Base-by-base conservation (phyloP, 2,329 filamentous ascomycete species). In the Claviceps fusiformis region DNA sequence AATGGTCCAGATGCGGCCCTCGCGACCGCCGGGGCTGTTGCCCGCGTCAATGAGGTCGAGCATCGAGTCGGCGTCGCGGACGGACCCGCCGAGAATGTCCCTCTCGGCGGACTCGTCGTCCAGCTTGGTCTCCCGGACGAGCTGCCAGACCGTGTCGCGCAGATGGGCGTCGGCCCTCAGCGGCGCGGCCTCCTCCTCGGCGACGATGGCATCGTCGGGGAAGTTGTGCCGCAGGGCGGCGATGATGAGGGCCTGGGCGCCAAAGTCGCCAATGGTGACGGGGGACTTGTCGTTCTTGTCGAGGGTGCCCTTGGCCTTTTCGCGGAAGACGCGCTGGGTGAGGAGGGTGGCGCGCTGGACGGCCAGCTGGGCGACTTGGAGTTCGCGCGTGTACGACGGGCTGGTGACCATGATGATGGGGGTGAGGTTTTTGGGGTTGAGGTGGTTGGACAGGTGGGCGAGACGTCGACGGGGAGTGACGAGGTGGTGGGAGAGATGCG, bases 211-310 rank as follows among this genome's bases (percentile, higher is more conserved):
- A 67, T 98, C 93, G 41, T 82, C 67, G 19, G 93, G 93, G 75
- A 98, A 98, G 71, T 87, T 89, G 71, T 88, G 82, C 71, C 85
- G 85, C 62, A 98, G 85, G 33, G 92, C 92, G 56, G 85, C 80
- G 66, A 97, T 95, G 71, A 98, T 95, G 61, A 98, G 82, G 37
- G 93, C 91, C 75, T 98, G 93, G 43, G 93, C 95, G 66, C 93
- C 93, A 70, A 95, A 97, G 74, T 98, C 93, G 69, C 92, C 93
- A 64, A 97, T 93, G 19, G 93, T 98, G 64, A 98, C 93, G 61
- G 93, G 93, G 10, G 91, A 95, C 68, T 89, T 89, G 77, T 98
- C 93, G 71, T 89, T 86, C 75, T 98, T 98, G 64, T 71, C 68
- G 53, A 95, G 79, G 49, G 93, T 96, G 63, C 92, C 92, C 75